Percentiles rank a stretch among this genome's conserved stretches.
Evolutionary conservation across 345 rosid genomes (phyloP).

Genomic region (Sisymbrium irio): DNA sequence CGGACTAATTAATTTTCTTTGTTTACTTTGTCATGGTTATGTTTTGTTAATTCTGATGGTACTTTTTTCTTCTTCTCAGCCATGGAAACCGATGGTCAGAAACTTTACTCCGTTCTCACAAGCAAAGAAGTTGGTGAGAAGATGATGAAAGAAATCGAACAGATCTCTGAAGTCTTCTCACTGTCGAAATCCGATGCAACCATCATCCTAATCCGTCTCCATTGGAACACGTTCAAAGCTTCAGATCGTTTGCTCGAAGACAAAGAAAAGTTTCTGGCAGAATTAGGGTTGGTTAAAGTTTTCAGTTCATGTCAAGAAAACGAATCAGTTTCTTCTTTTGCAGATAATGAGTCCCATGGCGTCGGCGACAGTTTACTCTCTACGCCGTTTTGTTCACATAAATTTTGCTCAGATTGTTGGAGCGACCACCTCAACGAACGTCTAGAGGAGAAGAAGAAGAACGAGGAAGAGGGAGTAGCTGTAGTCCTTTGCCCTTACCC

Average conservation of each 20-base stretch:
- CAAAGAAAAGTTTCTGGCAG: not conserved
- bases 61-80: not conserved
- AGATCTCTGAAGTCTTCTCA: not conserved
- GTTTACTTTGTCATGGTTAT: not conserved
- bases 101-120: not conserved
- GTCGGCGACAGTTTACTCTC: not conserved
- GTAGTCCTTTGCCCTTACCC: not conserved
- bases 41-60: not conserved
- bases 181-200: not conserved
- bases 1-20: not conserved
- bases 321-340: too few species aligned
- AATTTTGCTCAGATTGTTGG: conserved; percentile 3
- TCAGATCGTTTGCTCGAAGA: not conserved
- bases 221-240: not conserved
- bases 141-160: not conserved
- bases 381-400: conserved; percentile 27
- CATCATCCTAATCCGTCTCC: not conserved
- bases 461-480: too few species aligned
- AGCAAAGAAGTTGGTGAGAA: not conserved
- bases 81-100: conserved; percentile 5
- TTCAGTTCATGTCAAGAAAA: too few species aligned
- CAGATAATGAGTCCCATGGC: too few species aligned
- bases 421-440: not conserved
- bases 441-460: not conserved
- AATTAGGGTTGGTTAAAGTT: not conserved